A percentile compares a stretch with the other conserved stretches of the same genome.
Conservation (phyloP, 2,329 filamentous ascomycete genomes). For the Penicillium hordei region DNA sequence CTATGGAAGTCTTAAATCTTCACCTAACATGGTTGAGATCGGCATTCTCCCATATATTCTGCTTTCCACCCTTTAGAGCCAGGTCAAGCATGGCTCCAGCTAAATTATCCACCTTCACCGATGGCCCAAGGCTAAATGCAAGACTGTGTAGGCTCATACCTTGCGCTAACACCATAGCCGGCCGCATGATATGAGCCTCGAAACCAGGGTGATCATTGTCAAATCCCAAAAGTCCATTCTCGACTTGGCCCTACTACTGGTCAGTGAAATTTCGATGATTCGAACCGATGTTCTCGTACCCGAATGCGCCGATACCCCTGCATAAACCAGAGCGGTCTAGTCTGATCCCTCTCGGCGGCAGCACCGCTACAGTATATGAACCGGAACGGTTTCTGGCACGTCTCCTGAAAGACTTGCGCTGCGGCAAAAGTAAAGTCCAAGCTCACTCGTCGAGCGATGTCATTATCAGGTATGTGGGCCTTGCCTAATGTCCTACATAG, state of each 20-base stretch:
- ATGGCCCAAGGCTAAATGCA: conserved; percentile 15
- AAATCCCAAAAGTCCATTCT: conserved; percentile 18
- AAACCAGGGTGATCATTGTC: conserved; percentile 11
- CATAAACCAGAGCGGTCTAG: conserved; percentile 19
- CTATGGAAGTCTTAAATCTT: neutral
- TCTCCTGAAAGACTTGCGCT: conserved; percentile 5
- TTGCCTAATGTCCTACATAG: conserved; percentile 17
- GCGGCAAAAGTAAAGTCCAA: conserved; percentile 13
- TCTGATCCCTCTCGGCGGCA: conserved; percentile 18
- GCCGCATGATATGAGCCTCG: conserved; percentile 22
- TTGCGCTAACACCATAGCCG: conserved; percentile 15
- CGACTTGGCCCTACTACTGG: conserved; percentile 17
- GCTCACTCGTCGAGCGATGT: conserved; percentile 8
- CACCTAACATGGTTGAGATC: conserved; percentile 1
- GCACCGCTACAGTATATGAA: conserved; percentile 24
- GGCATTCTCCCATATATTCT: conserved; percentile 17
- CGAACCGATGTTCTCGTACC: conserved; percentile 2
- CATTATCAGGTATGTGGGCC: conserved; percentile 7
- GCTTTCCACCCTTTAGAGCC: conserved; percentile 13
- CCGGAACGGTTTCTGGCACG: conserved; percentile 12
- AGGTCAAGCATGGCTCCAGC: conserved; percentile 17
- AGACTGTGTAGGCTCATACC: conserved; percentile 10
- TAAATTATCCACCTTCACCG: conserved; percentile 16
- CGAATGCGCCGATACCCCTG: conserved; percentile 18
- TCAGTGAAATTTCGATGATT: neutral